phyloP scores from a whole-genome alignment of 2,329 filamentous ascomycete species.

The Botryotinia globosa region DNA sequence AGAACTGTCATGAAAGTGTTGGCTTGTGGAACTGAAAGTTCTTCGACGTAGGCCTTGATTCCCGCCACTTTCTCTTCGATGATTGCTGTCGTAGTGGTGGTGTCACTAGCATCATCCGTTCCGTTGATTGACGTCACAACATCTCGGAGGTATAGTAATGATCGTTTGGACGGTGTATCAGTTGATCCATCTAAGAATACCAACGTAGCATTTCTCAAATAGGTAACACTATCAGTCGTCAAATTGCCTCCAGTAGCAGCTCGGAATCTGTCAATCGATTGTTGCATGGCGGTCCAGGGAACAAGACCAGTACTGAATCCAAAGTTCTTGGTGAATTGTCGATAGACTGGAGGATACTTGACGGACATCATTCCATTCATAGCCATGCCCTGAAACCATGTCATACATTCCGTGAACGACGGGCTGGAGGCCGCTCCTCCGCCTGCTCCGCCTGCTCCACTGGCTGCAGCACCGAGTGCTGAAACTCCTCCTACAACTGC shows the following conservation, averaged over 20 bases:
- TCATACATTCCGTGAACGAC: constrained; percentile 79
- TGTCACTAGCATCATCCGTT: constrained; percentile 32
- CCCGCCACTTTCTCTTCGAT: constrained; percentile 61
- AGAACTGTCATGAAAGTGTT: constrained; percentile 97
- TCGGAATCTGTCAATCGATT: constrained; percentile 81
- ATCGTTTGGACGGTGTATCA: constrained; percentile 53
- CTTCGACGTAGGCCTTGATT: constrained; percentile 78
- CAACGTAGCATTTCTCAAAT: constrained; percentile 72
- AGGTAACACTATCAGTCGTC: constrained; percentile 72
- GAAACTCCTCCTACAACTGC: constrained; percentile 70
- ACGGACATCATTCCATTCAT: constrained; percentile 96
- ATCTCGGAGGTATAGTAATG: constrained; percentile 54
- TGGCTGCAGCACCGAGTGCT: constrained; percentile 60
- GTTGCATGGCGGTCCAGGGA: constrained; percentile 77
- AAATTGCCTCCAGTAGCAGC: constrained; percentile 79
- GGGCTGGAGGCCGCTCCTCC: constrained; percentile 70
- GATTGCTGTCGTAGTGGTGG: constrained; percentile 31
- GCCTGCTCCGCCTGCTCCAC: constrained; percentile 50
- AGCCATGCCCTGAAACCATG: constrained; percentile 90
- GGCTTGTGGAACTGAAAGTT: constrained; percentile 78
- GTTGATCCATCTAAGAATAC: constrained; percentile 63
- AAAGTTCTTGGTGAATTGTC: constrained; percentile 89
- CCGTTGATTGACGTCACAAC: constrained; percentile 48
- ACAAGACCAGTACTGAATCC: constrained; percentile 85
- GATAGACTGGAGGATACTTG: constrained; percentile 81